A percentile compares a stretch with the other conserved stretches of the same genome.
phyloP scores from a whole-genome alignment of 768 basidiomycete species.

The Boletus vermiculosoides region DNA sequence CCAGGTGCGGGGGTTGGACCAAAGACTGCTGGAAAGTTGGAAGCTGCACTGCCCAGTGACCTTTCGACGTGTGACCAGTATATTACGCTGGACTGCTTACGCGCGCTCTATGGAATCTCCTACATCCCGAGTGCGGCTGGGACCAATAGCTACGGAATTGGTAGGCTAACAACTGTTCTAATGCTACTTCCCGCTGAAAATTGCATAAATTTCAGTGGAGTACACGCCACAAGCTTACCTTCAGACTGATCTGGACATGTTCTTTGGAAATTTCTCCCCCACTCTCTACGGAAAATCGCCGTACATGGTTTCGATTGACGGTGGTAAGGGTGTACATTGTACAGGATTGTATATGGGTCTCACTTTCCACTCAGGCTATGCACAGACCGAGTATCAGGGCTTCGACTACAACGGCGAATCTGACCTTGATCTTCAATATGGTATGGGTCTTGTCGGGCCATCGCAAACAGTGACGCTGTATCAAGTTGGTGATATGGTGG shows the following conservation, averaged over 20 bases:
- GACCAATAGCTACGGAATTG: slow-evolving; percentile 31
- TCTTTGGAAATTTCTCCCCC: slow-evolving; percentile 29
- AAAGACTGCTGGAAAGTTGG: slow-evolving; percentile 21
- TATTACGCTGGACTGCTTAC: slow-evolving; percentile 33
- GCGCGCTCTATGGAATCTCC: slow-evolving; percentile 27
- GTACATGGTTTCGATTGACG: slow-evolving; percentile 31
- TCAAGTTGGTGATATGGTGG: slow-evolving; percentile 31
- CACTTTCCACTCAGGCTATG: slow-evolving; percentile 21
- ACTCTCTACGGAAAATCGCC: slow-evolving; percentile 25
- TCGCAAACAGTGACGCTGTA: slow-evolving; percentile 29
- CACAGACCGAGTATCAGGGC: slow-evolving; percentile 25
- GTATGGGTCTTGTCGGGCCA: slow-evolving; percentile 26
- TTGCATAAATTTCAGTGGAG: slow-evolving; percentile 22
- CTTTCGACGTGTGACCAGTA: slow-evolving; percentile 26
- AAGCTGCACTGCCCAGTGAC: not conserved
- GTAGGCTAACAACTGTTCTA: slow-evolving; percentile 7
- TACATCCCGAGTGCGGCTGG: slow-evolving; percentile 14
- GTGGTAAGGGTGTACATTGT: slow-evolving; percentile 19
- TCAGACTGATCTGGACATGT: slow-evolving; percentile 31
- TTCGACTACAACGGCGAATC: slow-evolving; percentile 33
- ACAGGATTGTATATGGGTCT: not conserved
- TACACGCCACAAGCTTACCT: slow-evolving; percentile 35
- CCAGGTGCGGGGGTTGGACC: slow-evolving; percentile 20
- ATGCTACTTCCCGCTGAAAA: not conserved
- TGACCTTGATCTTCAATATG: slow-evolving; percentile 33